Base-by-base conservation (phyloP, 2,329 filamentous ascomycete genomes). In the Penicillium sp. region DNA sequence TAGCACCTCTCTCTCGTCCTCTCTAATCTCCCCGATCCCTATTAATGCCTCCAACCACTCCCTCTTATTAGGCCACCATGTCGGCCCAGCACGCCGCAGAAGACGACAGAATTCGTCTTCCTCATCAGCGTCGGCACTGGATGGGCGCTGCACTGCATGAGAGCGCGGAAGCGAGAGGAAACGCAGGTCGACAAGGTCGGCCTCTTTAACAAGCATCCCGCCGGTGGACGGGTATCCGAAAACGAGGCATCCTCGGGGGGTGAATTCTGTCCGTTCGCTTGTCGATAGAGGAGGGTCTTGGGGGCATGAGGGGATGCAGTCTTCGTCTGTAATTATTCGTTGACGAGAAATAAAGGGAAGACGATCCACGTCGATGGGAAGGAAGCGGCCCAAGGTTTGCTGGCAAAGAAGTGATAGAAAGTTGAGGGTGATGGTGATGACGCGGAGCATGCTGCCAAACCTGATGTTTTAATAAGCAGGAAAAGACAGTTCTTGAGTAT, bases 191-290 rank as follows among this genome's bases (percentile, higher is more conserved):
- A 64, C 5, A 59, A 66, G 65, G 56, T 58, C 29, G 51, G 61
- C 65, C 2, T 60, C 21, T 59, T 66, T 66, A n/a, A 51, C 35
- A 6, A 66, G 61, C 58, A 64, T 50, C 11, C 65, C 59, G 6
- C 65, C 56, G 48, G 65, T 64, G 0, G 61, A 66, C 23, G 61
- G 65, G 48, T 67, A 67, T 50, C 65, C 64, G 57, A 64, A 67
- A 56, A 66, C 48, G 41, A 53, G 5, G 44, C 65, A 67, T 58
- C 59, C 59, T 41, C 15, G 7, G 30, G n/a, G 30, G 56, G 38
- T 15, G 44, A 67, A 67, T 0, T 6, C 13, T 13, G 61, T 64
- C 47, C 54, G 61, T 59, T 67, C 50, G 48, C 61, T 66, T 21
- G 41, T 66, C 9, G 63, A 60, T 52, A 19, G 23, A 60, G 41